Evolutionary conservation across 2,329 filamentous ascomycete species (phyloP).

Genomic region (Penicillium sp.): DNA sequence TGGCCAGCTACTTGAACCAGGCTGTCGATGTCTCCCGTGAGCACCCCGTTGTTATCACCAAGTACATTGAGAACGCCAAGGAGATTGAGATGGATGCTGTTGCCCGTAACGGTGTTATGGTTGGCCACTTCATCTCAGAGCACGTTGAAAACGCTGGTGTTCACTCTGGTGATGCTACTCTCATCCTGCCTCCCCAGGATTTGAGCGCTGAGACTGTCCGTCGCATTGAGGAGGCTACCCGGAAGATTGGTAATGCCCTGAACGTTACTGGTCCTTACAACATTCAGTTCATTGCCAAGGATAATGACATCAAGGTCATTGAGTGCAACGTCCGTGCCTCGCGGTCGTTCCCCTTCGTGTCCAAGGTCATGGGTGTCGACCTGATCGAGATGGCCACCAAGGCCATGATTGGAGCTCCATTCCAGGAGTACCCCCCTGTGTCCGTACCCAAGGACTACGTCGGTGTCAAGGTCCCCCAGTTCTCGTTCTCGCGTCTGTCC

Average conservation of each 20-base stretch:
- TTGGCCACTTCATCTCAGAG: constrained; percentile 95
- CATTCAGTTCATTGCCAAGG: constrained; percentile 98
- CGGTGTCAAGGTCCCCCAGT: constrained; percentile 95
- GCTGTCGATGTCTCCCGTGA: constrained; percentile 88
- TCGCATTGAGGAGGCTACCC: constrained; percentile 86
- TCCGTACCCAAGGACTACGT: constrained; percentile 73
- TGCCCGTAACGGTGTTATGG: constrained; percentile 75
- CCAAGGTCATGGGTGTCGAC: constrained; percentile 96
- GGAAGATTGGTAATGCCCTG: constrained; percentile 85
- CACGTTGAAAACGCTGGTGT: constrained; percentile 98
- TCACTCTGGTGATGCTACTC: constrained; percentile 91
- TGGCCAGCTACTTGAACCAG: constrained; percentile 79
- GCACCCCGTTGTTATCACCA: constrained; percentile 95
- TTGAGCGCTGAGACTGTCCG: constrained; percentile 77
- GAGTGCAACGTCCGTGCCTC: constrained; percentile 97
- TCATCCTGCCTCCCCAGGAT: constrained; percentile 91
- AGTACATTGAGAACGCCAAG: constrained; percentile 98
- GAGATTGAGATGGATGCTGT: constrained; percentile 99
- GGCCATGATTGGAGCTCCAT: constrained; percentile 79
- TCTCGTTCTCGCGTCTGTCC: constrained; percentile 94
- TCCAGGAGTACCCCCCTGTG: constrained; percentile 70
- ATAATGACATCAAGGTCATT: constrained; percentile 99
- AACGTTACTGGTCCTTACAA: constrained; percentile 97
- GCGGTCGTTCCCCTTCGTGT: constrained; percentile 93
- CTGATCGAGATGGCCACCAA: constrained; percentile 98